These are phyloP conservation scores for Thielaviopsis euricoi DNA, from an alignment of 2,329 filamentous ascomycete genomes.

Conservation along the genomic window DNA sequence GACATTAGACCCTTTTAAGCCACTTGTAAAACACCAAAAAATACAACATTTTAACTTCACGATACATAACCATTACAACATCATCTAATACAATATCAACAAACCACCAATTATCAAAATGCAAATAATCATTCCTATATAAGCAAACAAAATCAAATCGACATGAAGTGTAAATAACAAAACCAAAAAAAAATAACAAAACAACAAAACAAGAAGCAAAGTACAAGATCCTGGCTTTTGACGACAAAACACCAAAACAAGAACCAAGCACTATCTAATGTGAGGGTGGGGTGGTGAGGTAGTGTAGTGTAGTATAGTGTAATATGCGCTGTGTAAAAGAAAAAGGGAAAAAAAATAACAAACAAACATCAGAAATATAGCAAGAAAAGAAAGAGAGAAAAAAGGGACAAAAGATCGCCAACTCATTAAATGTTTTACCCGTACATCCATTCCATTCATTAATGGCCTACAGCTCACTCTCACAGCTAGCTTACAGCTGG, in stretches of 20 bases:
- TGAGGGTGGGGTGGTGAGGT: no score
- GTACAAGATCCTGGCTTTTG: slow-evolving; percentile 1
- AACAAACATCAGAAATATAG: not conserved
- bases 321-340: slow-evolving; percentile 7
- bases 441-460: not conserved
- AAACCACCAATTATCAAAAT: not conserved
- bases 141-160: not conserved
- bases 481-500: slow-evolving; percentile 53
- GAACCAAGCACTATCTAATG: slow-evolving; percentile 1
- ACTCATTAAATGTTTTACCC: slow-evolving; percentile 5
- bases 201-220: not conserved
- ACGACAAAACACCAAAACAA: slow-evolving; percentile 2
- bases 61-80: no score
- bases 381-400: slow-evolving; percentile 1
- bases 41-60: no score
- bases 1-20: not conserved
- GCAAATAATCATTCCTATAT: not conserved
- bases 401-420: slow-evolving; percentile 3
- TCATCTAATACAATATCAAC: no score
- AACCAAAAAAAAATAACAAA: slow-evolving; percentile 5
- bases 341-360: not conserved
- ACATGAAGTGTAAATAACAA: not conserved
- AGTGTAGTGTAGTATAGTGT: not conserved
- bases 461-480: not conserved
- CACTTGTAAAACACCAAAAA: not conserved